phyloP scores from a whole-genome alignment of 192 early-diverging fungal genomes.

The Backusella liffmaniae region DNA sequence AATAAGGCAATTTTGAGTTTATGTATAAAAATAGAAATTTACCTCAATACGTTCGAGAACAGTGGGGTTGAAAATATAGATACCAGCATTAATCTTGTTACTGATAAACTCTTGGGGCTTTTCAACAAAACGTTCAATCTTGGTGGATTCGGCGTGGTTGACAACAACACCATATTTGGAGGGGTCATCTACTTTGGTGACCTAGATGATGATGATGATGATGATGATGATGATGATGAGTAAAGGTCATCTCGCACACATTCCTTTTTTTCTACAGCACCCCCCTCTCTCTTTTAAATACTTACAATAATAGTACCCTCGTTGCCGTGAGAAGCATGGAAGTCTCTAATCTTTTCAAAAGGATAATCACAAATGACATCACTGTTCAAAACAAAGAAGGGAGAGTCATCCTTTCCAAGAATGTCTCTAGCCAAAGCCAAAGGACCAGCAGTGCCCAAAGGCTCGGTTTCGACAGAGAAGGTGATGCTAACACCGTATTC shows the following conservation, averaged over 20 bases:
- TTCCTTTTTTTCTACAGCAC: neutral
- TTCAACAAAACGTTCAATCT: conserved; percentile 95
- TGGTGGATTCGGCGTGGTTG: conserved; percentile 64
- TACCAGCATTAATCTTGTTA: conserved; percentile 99
- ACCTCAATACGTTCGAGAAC: conserved; percentile 90
- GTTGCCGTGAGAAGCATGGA: conserved; percentile 87
- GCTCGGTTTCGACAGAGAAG: conserved; percentile 96
- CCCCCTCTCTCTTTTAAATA: neutral
- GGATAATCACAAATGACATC: conserved; percentile 99
- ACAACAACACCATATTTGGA: conserved; percentile 99
- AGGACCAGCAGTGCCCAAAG: conserved; percentile 94
- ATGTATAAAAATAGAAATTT: neutral
- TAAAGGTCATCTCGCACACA: no score
- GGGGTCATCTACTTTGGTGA: conserved; percentile 96
- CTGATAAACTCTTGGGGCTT: conserved; percentile 94
- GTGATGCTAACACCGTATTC: conserved; percentile 90
- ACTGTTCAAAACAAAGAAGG: conserved; percentile 99
- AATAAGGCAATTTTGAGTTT: neutral
- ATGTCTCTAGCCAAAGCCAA: conserved; percentile 92
- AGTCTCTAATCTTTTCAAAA: conserved; percentile 84
- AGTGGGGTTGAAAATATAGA: conserved; percentile 95
- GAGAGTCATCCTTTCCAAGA: conserved; percentile 86
- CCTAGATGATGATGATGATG: conserved; percentile 34
- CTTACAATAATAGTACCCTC: conserved; percentile 93
- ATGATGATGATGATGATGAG: neutral